phyloP scores from a whole-genome alignment of 1,284 basidiomycete species.

The Rugosomyces carneus region DNA sequence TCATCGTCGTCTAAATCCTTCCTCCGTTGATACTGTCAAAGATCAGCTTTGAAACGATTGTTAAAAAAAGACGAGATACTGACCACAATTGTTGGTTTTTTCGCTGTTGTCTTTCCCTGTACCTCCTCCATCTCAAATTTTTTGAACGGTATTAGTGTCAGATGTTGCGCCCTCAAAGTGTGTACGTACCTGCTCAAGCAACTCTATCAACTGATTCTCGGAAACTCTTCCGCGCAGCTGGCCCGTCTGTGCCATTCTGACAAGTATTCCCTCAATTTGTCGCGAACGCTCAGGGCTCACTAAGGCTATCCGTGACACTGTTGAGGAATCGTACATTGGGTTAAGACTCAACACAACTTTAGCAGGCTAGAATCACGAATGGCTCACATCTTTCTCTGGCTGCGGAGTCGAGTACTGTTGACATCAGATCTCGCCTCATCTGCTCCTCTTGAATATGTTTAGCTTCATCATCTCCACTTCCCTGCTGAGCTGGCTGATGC shows the following conservation, averaged over 20 bases:
- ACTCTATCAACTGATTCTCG: slow-evolving; percentile 85
- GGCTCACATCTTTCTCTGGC: slow-evolving; percentile 90
- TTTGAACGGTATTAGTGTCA: not conserved
- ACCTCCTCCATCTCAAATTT: slow-evolving; percentile 59
- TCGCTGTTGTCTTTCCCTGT: slow-evolving; percentile 44
- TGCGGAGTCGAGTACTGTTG: slow-evolving; percentile 81
- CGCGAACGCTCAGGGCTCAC: slow-evolving; percentile 86
- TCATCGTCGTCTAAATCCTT: slow-evolving; percentile 66
- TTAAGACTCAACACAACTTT: no score
- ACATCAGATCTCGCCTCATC: slow-evolving; percentile 75
- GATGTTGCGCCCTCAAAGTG: not conserved
- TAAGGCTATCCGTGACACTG: slow-evolving; percentile 81
- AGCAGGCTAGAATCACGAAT: no score
- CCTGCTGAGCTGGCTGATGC: slow-evolving; percentile 7
- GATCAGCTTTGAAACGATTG: slow-evolving; percentile 2
- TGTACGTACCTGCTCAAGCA: slow-evolving; percentile 81
- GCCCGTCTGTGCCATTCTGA: slow-evolving; percentile 91
- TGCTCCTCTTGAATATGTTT: slow-evolving; percentile 65
- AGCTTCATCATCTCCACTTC: slow-evolving; percentile 45
- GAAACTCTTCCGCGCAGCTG: slow-evolving; percentile 83
- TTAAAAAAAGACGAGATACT: slow-evolving; percentile 21
- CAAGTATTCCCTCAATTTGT: slow-evolving; percentile 81
- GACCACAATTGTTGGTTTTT: slow-evolving; percentile 68
- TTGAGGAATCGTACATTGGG: not conserved
- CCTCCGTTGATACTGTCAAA: slow-evolving; percentile 63